phyloP scores from a whole-genome alignment of 2,329 filamentous ascomycete genomes.

The Fusarium verticillioides region DNA sequence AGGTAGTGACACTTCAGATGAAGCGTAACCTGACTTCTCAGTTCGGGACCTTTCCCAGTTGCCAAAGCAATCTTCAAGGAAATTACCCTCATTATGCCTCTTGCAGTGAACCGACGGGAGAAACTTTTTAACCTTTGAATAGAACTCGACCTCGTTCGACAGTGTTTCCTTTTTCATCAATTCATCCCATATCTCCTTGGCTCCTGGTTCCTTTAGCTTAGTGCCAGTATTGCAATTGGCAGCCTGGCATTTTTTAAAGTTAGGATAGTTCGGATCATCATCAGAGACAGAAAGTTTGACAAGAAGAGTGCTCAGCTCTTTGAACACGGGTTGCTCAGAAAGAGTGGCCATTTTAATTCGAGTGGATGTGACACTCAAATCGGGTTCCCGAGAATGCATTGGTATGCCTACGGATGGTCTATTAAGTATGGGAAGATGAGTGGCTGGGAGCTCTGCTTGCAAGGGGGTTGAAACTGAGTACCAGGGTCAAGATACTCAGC shows the following conservation, averaged over 20 bases:
- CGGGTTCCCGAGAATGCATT: not conserved
- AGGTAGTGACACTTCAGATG: not conserved
- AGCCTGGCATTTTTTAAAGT: not conserved
- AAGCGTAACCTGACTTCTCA: not conserved
- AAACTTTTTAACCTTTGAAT: not conserved
- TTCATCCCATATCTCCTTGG: not conserved
- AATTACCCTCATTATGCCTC: accelerated
- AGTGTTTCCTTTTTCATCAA: not conserved
- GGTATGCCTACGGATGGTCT: not conserved
- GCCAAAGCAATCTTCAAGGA: not conserved
- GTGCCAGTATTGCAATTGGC: not conserved
- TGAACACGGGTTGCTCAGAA: not conserved
- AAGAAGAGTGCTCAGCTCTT: not conserved
- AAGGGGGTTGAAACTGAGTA: not conserved
- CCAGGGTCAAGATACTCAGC: slow-evolving; percentile 3
- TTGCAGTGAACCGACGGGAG: not conserved
- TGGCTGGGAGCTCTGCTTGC: not conserved
- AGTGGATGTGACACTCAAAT: not conserved
- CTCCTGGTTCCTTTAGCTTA: not conserved
- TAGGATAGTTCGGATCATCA: not conserved
- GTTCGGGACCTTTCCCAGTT: slow-evolving; percentile 3
- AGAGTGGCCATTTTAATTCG: not conserved
- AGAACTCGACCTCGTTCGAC: not conserved
- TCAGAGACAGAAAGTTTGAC: not conserved
- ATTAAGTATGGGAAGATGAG: not conserved